Percentiles rank a stretch among this genome's conserved stretches.
Conservation (phyloP, 352 stramenopile species). For the Phytophthora megakarya region DNA sequence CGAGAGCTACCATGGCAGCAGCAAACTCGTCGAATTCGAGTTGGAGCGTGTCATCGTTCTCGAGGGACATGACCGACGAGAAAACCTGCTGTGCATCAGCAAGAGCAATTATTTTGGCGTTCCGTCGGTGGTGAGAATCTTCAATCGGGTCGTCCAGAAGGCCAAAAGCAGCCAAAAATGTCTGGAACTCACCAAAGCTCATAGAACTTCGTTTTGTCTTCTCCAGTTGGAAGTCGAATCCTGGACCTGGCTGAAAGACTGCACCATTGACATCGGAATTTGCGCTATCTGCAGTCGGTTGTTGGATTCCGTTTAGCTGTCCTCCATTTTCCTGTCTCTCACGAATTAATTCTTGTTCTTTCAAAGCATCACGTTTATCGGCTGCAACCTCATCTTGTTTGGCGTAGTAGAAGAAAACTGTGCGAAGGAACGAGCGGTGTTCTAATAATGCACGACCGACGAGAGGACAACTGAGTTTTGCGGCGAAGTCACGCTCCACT, state of each 20-base stretch:
- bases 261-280: slow-evolving; percentile 2
- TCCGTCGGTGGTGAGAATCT: not conserved
- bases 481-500: slow-evolving; percentile 43
- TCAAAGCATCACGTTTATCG: slow-evolving; percentile 16
- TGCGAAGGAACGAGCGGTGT: slow-evolving; percentile 58
- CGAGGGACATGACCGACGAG: slow-evolving; percentile 49
- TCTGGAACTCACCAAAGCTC: slow-evolving; percentile 54
- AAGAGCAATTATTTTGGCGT: slow-evolving; percentile 19
- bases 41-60: slow-evolving; percentile 53
- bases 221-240: slow-evolving; percentile 42
- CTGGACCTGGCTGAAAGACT: slow-evolving; percentile 5
- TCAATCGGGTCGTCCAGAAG: slow-evolving; percentile 19
- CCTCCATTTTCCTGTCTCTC: slow-evolving; percentile 22
- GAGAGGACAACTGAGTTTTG: slow-evolving; percentile 50
- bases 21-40: slow-evolving; percentile 75
- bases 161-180: slow-evolving; percentile 42
- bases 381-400: slow-evolving; percentile 46
- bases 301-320: not conserved
- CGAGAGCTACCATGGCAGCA: slow-evolving; percentile 50
- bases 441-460: slow-evolving; percentile 53
- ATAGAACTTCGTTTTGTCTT: slow-evolving; percentile 66
- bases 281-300: not conserved
- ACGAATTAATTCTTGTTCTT: slow-evolving; percentile 24
- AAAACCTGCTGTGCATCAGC: slow-evolving; percentile 48
- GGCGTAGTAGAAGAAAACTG: slow-evolving; percentile 60